Conservation (phyloP, 768 basidiomycete genomes). For the Calocybe indica region DNA sequence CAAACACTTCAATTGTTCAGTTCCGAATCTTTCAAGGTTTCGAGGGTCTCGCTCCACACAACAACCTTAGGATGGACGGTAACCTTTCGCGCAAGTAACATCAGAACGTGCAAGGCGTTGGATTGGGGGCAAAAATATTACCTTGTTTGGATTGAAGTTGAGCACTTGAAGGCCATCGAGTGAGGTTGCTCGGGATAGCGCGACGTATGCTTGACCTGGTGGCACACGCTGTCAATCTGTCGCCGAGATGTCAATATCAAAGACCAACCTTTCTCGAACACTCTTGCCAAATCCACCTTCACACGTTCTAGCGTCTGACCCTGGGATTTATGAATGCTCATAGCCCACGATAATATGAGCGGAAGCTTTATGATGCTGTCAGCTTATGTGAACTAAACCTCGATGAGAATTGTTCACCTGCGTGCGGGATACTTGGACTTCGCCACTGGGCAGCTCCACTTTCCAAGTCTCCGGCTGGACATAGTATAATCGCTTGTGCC, state of each 20-base stretch:
- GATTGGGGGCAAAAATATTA: slow-evolving; percentile 17
- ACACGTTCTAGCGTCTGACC: slow-evolving; percentile 95
- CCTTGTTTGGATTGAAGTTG: slow-evolving; percentile 72
- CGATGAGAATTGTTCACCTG: slow-evolving; percentile 48
- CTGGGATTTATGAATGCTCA: slow-evolving; percentile 98
- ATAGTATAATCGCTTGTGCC: slow-evolving; percentile 44
- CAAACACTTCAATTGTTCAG: background rate
- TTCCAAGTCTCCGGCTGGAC: slow-evolving; percentile 78
- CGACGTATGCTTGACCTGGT: slow-evolving; percentile 86
- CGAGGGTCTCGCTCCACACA: slow-evolving; percentile 66
- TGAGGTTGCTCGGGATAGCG: slow-evolving; percentile 82
- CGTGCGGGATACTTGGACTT: slow-evolving; percentile 69
- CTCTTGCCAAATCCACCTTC: slow-evolving; percentile 86
- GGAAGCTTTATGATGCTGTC: slow-evolving; percentile 53
- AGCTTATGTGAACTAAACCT: background rate
- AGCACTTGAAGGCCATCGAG: slow-evolving; percentile 83
- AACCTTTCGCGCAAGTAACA: slow-evolving; percentile 35
- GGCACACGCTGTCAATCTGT: slow-evolving; percentile 2
- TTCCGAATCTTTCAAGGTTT: slow-evolving; percentile 32
- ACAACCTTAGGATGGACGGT: slow-evolving; percentile 68
- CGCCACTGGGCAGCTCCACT: slow-evolving; percentile 81
- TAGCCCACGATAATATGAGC: slow-evolving; percentile 91
- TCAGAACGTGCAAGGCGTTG: background rate
- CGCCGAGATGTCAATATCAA: background rate
- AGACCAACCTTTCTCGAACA: slow-evolving; percentile 82